Base-by-base conservation (phyloP, 2,329 filamentous ascomycete species). In the Pyrenophora teres region DNA sequence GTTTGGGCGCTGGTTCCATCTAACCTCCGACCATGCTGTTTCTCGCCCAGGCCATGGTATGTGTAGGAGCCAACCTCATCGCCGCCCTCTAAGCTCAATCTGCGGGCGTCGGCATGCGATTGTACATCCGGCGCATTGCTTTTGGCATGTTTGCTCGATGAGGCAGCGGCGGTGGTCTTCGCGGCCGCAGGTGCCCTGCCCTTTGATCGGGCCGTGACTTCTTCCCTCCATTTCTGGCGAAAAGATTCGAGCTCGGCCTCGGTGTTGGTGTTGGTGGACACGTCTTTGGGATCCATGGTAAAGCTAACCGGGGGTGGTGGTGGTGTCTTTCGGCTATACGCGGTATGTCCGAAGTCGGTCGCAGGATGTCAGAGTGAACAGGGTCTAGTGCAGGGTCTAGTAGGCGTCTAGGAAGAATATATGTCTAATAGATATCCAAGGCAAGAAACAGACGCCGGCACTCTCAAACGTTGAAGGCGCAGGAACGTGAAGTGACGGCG, bases 201-300 rank as follows among this genome's bases (percentile, higher is more conserved):
- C 54, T 72, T 76, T 32, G 75, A 78, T 69, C 80, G 78, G 39
- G 79, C 79, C 13, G 78, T 76, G 6, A 96, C 88, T 71, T 97
- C 92, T 62, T 90, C 87, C 52, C 85, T 85, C 92, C 92, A 97
- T 80, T 91, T 83, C 67, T 85, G 83, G 60, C 93, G 87, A 76
- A 97, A 97, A 39, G 83, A 87, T 74, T 96, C 90, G 54, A 97
- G 83, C 73, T 96, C 92, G 43, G 87, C 76, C 62, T 79, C 78
- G 40, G 77, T 75, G 55, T 57, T 65, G 40, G 77, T 75, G 55
- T 57, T 65, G 58, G 64, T 68, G 43, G 56, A 52, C 23, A 59
- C 39, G 52, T 59, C 47, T 19, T 59, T 50, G 19, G 56, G 53
- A 44, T 61, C 53, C 59, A 65, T 60, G 50, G 51, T 56, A 41